Conservation (phyloP, 1,284 basidiomycete genomes). For the Austroboletus novae-zelandiae region DNA sequence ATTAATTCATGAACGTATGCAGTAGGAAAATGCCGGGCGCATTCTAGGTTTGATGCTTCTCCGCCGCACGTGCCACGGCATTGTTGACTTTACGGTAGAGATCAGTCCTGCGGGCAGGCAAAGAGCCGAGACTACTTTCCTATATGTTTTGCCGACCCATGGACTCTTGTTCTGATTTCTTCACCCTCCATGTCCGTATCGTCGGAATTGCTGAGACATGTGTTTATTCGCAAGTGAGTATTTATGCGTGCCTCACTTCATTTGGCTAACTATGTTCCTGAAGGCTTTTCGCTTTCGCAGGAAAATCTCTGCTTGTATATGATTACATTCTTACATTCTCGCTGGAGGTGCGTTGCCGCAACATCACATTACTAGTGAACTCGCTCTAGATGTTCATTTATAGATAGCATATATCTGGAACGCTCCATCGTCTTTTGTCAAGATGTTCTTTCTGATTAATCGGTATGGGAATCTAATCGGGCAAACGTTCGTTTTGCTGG, state of each 20-base stretch:
- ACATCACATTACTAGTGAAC: neutral
- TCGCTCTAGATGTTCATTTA: too few species aligned
- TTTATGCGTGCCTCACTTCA: neutral
- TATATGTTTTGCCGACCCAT: too few species aligned
- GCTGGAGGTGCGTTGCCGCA: conserved; percentile 12
- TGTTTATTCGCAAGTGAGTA: conserved; percentile 20
- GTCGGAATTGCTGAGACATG: neutral
- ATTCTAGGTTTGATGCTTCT: too few species aligned
- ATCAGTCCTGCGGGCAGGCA: too few species aligned
- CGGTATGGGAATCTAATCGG: conserved; percentile 13
- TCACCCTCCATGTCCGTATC: conserved; percentile 9
- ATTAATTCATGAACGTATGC: too few species aligned
- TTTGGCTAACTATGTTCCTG: neutral
- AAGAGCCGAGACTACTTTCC: too few species aligned
- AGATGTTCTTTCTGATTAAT: conserved; percentile 14
- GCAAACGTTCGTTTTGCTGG: conserved; percentile 2
- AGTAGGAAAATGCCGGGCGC: too few species aligned
- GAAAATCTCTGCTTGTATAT: conserved; percentile 12
- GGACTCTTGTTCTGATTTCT: neutral
- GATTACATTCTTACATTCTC: conserved; percentile 20
- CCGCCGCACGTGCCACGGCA: too few species aligned
- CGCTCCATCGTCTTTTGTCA: conserved; percentile 8
- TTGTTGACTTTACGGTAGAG: too few species aligned
- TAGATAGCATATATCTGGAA: conserved; percentile 15
- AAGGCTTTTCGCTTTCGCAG: conserved; percentile 12